Conservation (phyloP, 805 yeast genomes). For the Teunomyces pallodes region DNA sequence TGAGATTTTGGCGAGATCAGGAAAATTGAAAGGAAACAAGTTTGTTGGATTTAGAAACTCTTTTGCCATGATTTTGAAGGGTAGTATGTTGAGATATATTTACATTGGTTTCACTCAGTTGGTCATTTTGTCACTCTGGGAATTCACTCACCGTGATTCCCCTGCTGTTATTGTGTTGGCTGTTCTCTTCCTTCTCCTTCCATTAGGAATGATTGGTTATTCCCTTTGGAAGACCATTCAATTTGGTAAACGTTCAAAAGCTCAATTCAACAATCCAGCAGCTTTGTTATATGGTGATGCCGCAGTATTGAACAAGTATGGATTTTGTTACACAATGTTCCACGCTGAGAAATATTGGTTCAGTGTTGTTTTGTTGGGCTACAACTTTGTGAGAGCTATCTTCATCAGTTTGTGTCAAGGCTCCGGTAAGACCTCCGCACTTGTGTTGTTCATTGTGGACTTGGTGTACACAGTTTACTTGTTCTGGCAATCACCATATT, state of each 20-base stretch:
- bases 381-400: conserved; percentile 62
- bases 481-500: conserved; percentile 67
- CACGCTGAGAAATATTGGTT: conserved; percentile 81
- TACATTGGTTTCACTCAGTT: conserved; percentile 85
- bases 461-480: conserved; percentile 63
- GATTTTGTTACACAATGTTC: conserved; percentile 88
- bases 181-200: conserved; percentile 61
- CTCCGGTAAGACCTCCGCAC: conserved; percentile 78
- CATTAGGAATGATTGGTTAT: conserved; percentile 61
- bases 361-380: conserved; percentile 60
- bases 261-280: conserved; percentile 73
- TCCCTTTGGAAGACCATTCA: conserved; percentile 60
- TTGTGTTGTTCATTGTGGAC: conserved; percentile 75
- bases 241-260: conserved; percentile 63
- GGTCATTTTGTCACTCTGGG: conserved; percentile 79
- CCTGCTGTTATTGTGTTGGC: conserved; percentile 87
- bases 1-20: conserved; percentile 45
- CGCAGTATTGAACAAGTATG: conserved; percentile 70
- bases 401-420: conserved; percentile 78
- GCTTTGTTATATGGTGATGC: conserved; percentile 82
- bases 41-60: conserved; percentile 50
- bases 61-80: conserved; percentile 66
- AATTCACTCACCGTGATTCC: conserved; percentile 76
- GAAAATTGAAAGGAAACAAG: conserved; percentile 49
- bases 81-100: conserved; percentile 73